Conservation (phyloP, 106 monocot species). For the Acorus gramineus region DNA sequence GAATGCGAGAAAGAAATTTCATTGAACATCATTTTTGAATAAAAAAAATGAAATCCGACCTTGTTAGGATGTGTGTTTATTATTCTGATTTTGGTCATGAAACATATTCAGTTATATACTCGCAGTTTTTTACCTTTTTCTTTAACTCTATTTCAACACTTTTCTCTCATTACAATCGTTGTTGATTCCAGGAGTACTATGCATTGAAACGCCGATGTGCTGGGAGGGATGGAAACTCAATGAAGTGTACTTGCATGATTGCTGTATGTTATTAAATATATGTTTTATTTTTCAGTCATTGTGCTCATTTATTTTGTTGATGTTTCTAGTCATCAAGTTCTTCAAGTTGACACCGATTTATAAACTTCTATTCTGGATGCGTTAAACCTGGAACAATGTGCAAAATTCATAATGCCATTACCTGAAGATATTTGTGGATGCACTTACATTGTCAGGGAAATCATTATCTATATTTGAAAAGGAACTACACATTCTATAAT, state of each 20-base stretch:
- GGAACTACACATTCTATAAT: no score
- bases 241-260: constrained; percentile 38
- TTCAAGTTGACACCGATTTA: no score
- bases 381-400: background rate
- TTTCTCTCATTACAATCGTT: constrained; percentile 5
- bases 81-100: no score
- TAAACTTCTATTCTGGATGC: no score
- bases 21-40: no score
- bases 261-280: constrained; percentile 9
- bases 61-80: no score
- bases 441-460: no score
- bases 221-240: constrained; percentile 31
- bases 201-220: constrained; percentile 32
- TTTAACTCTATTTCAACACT: constrained; percentile 3
- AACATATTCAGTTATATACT: background rate
- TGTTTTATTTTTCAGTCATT: constrained; percentile 1
- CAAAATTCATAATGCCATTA: background rate
- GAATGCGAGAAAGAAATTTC: no score
- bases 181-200: constrained; percentile 26
- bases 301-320: no score
- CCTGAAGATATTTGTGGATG: background rate
- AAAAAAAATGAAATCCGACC: no score
- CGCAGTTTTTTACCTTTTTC: background rate
- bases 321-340: no score
- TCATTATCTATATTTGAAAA: no score